Base-by-base conservation (phyloP, 1,139 yeast genomes). In the Kurtzmaniella quercitrusa region DNA sequence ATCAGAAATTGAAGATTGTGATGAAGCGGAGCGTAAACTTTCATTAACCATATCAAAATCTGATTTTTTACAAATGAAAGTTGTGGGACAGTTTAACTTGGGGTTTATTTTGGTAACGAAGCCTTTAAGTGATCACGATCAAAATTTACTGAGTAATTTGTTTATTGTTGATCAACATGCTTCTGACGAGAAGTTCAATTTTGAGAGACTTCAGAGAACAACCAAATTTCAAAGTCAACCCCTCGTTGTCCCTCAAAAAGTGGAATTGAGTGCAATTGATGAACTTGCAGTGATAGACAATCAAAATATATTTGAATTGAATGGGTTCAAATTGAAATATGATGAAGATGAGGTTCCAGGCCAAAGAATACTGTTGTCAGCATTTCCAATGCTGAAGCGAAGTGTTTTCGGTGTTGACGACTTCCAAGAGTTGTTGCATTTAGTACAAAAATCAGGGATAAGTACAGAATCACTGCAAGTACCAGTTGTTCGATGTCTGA, bases 121-220 rank as follows among this genome's bases (percentile, higher is more conserved):
- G 6, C 51, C 54, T 5, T 47, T 49, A 5, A 50, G 54, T 5
- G 49, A 55, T n/a, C 51, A 55, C 2, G 21, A 33, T 16, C 7
- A 9, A 7, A 34, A 34, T 12, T 30, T 14, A 11, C 17, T 14
- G 3, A 59, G 61, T n/a, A 88, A 88, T 56, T 58, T 93, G 36
- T 89, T 93, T 54, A 91, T 93, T 37, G 76, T 93, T 39, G 99
- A 93, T 59, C 99, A 93, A 61, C 99, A 93, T 65, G 98, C 98
- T 1, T 87, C 96, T 49, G 98, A 93, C 63, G 99, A 93, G 57
- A 93, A 89, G 55, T 88, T 56, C 63, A 93, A 93, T 60, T 93
- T 88, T 66, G 98, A 94, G 59, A 70, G 68, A 42, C 65, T 88
- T 16, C 80, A 78, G 47, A 57, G 62, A 21, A 72, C 71, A 9